Base-by-base conservation (phyloP, 139 green algal genomes). In the Diplosphaera chodatii region DNA sequence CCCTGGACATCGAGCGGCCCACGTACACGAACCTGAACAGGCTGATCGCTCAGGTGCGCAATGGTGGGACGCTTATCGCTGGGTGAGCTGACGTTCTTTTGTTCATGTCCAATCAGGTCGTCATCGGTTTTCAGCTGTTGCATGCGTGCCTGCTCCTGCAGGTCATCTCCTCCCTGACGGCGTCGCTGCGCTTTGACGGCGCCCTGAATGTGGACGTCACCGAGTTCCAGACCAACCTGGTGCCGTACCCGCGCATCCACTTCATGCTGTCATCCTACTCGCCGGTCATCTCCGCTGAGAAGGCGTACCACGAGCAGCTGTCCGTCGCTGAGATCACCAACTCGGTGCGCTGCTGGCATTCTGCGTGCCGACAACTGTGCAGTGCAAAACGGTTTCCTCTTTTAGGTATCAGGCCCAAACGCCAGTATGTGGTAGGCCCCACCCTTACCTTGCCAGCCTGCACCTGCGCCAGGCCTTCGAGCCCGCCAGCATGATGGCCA, bases 151-250 rank as follows among this genome's bases (percentile, higher is more conserved):
- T 23, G 10, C 48, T 32, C 37, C 4, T 68, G 30, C 88, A 95
- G 87, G 90, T 97, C 78, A 98, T 98, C 85, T 96, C 88, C 65
- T 98, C 93, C 30, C 83, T 98, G 78, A 98, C 92, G 10, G 90
- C 93, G 32, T 97, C 91, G 23, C 89, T 98, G 79, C 86, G 93
- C 74, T 98, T 98, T 66, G 91, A 97, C 72, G 93, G 93, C 74
- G 91, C 94, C 56, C 85, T 98, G 65, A 98, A 98, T 83, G 93
- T 98, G 74, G 94, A 98, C 78, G 82, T 98, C 64, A 98, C 92
- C 59, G 94, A 97, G 88, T 98, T 98, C 91, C 87, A 98, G 91
- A 98, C 93, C 86, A 98, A 98, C 88, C 84, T 98, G 85, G 94
- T 98, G 83, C 94, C 94, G 66, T 98, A 97, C 87, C 94, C 94